These are phyloP conservation scores for Pisolithus albus DNA, from an alignment of 768 basidiomycete genomes.

Conservation along the genomic window DNA sequence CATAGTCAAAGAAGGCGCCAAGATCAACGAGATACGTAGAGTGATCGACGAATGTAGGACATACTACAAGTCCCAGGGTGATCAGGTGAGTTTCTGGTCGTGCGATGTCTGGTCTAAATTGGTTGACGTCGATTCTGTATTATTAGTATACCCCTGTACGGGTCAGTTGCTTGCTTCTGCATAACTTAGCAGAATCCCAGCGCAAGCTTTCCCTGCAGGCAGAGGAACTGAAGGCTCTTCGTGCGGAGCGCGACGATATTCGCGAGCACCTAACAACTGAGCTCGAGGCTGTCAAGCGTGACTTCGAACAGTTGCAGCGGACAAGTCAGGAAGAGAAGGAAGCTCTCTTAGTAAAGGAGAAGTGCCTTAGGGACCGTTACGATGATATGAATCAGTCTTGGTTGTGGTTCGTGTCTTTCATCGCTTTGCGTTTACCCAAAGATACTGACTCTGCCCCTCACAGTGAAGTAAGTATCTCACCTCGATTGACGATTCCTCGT, in stretches of 20 bases:
- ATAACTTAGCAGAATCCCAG: constrained; percentile 45
- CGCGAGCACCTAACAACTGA: constrained; percentile 26
- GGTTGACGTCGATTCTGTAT: constrained; percentile 6
- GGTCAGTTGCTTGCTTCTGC: constrained; percentile 42
- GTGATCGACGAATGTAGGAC: constrained; percentile 45
- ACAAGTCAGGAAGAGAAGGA: constrained; percentile 45
- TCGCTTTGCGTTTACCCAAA: constrained; percentile 2
- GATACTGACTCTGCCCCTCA: constrained; percentile 13
- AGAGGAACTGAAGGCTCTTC: constrained; percentile 26
- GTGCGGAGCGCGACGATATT: constrained; percentile 27
- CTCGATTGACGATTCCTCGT: neutral
- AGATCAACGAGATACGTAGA: constrained; percentile 42
- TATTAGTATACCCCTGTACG: constrained; percentile 46
- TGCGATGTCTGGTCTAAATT: constrained; percentile 1
- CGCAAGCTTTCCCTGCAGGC: constrained; percentile 32
- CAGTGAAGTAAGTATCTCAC: constrained; percentile 30
- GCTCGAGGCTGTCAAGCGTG: constrained; percentile 34
- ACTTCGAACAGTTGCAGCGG: constrained; percentile 35
- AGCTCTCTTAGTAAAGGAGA: constrained; percentile 44
- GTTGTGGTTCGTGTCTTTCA: constrained; percentile 26
- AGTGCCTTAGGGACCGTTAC: constrained; percentile 47
- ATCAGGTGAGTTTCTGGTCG: constrained; percentile 31
- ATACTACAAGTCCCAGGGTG: constrained; percentile 41
- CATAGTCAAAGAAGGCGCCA: constrained; percentile 50
- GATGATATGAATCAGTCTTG: constrained; percentile 38